Percentiles rank a stretch among this genome's conserved stretches.
Evolutionary conservation across 2,329 filamentous ascomycete species (phyloP).

Genomic region (Fusarium liriodendri): DNA sequence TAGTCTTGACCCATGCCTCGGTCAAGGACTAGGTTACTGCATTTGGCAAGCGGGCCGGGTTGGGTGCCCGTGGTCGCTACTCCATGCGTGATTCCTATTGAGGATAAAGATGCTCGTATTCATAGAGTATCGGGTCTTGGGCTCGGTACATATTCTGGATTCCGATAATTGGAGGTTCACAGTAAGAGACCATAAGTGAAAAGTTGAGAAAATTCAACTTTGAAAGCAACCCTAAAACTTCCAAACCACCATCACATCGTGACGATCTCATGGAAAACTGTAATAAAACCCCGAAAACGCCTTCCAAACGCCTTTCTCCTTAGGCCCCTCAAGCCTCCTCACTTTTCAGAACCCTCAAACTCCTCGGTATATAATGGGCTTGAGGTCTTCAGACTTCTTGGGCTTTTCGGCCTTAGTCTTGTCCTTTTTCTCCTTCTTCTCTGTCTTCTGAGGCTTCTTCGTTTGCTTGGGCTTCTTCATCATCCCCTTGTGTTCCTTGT

Average conservation of each 20-base stretch:
- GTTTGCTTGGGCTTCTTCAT: no score
- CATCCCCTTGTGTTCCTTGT: no score
- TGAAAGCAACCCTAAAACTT: not conserved
- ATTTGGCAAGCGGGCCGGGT: not conserved
- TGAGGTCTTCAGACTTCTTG: not conserved
- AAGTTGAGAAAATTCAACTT: no score
- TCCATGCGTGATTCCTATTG: not conserved
- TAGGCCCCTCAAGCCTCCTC: not conserved
- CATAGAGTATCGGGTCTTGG: not conserved
- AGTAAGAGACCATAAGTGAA: no score
- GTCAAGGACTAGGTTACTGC: not conserved
- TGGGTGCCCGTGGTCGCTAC: not conserved
- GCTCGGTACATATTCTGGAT: not conserved
- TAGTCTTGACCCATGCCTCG: not conserved
- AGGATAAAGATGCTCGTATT: not conserved
- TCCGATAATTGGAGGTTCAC: not conserved
- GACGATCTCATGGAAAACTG: not conserved
- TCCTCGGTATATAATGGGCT: not conserved
- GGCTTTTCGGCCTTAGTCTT: not conserved
- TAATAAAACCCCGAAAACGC: not conserved
- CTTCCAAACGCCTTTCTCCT: not conserved
- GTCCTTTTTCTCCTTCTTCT: not conserved
- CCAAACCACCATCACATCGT: not conserved
- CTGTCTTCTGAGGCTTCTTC: not conserved
- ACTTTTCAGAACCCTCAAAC: not conserved